Base-by-base conservation (phyloP, 805 yeast species). In the Metschnikowia koreensis region DNA sequence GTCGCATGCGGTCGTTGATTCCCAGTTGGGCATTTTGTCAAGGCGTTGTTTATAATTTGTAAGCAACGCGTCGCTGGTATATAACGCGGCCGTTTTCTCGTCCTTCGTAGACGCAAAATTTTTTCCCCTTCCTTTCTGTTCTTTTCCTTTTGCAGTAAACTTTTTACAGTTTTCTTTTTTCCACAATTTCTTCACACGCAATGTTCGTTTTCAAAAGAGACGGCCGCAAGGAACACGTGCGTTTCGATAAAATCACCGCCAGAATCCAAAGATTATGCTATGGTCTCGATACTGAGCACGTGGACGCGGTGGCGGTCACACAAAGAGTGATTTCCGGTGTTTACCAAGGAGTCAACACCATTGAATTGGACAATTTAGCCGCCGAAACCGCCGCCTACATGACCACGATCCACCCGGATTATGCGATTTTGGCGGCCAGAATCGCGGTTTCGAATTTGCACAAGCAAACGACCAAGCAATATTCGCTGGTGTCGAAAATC, bases 401-500 rank as follows among this genome's bases (percentile, higher is more conserved):
- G 97, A 91, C 97, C 53, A 93, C 98, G 11, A 82, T 89, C 56
- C 98, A 93, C 70, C 98, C 98, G n/a, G 98, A 94, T 73, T 92
- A 93, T 64, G 97, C 97, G 28, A 83, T 85, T 41, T 79, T 91
- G 62, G 97, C 97, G 49, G 97, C 98, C 36, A 85, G 99, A 75
- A 87, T 93, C 55, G 97, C 98, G 17, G 86, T 94, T 50, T 89
- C 97, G 40, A 90, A 90, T 69, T 79, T 94, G 66, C 97, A 93
- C 76, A 92, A 92, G 73, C 96, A 91, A 74, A 92, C 97, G 48
- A 87, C 90, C 54, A 87, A 88, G 70, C 87, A 80, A 64, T 93
- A 88, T 63, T 86, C 96, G 38, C 84, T 83, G 61, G 96, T 90
- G 45, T 74, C 88, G 50, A 79, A 80, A 54, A 85, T 86, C 52